phyloP scores from a whole-genome alignment of 192 early-diverging fungal genomes.

The Oehlia diaphana region DNA sequence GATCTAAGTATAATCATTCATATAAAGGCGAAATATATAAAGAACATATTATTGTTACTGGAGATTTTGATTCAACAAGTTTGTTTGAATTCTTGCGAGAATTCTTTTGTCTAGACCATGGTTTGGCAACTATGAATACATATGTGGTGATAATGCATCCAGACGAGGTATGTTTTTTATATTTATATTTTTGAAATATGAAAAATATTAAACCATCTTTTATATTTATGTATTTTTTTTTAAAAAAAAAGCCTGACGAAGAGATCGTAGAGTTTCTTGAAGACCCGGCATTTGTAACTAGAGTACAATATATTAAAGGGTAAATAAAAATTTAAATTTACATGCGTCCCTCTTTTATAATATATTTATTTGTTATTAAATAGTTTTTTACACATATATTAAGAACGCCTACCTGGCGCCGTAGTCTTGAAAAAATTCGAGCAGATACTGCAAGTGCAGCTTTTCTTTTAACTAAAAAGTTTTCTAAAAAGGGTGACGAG shows the following conservation, averaged over 20 bases:
- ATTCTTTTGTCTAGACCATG: constrained; percentile 81
- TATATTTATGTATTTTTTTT: neutral
- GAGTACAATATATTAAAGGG: constrained; percentile 73
- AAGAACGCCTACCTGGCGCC: constrained; percentile 57
- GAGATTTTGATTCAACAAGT: constrained; percentile 54
- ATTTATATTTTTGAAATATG: constrained; percentile 4
- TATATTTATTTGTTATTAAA: neutral
- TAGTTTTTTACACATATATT: neutral
- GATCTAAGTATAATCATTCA: constrained; percentile 56
- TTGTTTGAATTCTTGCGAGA: constrained; percentile 73
- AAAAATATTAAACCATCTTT: too few relatives aligned
- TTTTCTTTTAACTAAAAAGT: constrained; percentile 62
- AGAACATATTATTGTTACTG: constrained; percentile 66
- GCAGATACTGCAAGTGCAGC: constrained; percentile 55
- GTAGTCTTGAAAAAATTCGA: constrained; percentile 51
- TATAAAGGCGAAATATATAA: constrained; percentile 53
- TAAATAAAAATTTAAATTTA: neutral
- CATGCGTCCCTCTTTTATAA: neutral
- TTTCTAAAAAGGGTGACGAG: constrained; percentile 42
- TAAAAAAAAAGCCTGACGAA: constrained; percentile 44
- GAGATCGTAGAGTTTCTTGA: constrained; percentile 54
- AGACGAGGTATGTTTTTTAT: constrained; percentile 32
- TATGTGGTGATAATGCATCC: constrained; percentile 69
- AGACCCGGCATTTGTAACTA: constrained; percentile 68
- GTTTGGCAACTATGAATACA: constrained; percentile 62